A percentile compares a stretch with the other conserved stretches of the same genome.
These are phyloP conservation scores for Diphasiastrum complanatum DNA, from an alignment of 83 land plant genomes.

Conservation along the genomic window DNA sequence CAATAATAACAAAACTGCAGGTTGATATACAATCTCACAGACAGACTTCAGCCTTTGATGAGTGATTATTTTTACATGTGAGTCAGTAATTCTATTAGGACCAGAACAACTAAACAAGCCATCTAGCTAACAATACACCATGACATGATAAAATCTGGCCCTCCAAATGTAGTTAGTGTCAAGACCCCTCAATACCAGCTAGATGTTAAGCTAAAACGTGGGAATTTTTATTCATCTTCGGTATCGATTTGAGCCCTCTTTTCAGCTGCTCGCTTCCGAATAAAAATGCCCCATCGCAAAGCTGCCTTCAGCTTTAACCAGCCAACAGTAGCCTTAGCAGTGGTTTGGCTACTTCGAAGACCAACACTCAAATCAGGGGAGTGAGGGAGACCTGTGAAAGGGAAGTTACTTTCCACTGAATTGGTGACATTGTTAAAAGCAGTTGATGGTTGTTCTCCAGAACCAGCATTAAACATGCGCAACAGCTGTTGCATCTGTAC, in stretches of 20 bases:
- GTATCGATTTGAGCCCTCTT: not conserved
- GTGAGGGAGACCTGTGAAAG: not conserved
- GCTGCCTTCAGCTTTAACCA: slow-evolving; percentile 17
- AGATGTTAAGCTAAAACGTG: too few species aligned
- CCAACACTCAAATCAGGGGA: not conserved
- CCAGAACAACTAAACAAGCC: too few species aligned
- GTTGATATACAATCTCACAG: too few species aligned
- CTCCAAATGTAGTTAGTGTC: too few species aligned
- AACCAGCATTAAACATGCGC: slow-evolving; percentile 4
- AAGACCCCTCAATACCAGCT: too few species aligned
- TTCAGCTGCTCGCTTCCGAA: slow-evolving; percentile 7
- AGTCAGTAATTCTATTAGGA: too few species aligned
- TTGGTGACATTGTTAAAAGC: not conserved
- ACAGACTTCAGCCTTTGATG: too few species aligned
- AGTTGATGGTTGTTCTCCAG: not conserved
- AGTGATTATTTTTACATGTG: too few species aligned
- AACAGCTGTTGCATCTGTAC: slow-evolving; percentile 14
- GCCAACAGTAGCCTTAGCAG: not conserved
- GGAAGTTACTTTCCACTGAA: not conserved
- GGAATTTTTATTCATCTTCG: too few species aligned
- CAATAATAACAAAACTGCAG: too few species aligned
- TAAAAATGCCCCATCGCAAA: slow-evolving; percentile 10
- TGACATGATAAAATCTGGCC: too few species aligned
- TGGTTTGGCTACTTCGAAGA: not conserved
- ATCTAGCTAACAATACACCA: too few species aligned